These are phyloP conservation scores for Dactylorhiza incarnata DNA, from an alignment of 106 monocot species.

Conservation along the genomic window DNA sequence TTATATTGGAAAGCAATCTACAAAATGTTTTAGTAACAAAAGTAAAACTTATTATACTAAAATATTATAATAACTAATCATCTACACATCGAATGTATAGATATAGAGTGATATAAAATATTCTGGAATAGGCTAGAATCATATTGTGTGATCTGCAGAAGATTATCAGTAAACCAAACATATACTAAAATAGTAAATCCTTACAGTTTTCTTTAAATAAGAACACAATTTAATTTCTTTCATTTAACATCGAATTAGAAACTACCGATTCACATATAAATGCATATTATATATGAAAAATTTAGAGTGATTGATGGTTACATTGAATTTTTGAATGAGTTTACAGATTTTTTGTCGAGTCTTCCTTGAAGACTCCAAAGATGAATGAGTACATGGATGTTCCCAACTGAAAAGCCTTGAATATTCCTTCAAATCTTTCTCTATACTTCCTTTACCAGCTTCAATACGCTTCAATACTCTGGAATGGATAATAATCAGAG, in stretches of 20 bases:
- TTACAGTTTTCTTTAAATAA: neutral
- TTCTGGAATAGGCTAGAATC: neutral
- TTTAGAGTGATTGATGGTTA: slow-evolving; percentile 14
- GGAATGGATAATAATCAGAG: neutral
- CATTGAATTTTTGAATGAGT: slow-evolving; percentile 73
- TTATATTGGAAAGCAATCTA: neutral
- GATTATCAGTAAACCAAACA: too few species aligned
- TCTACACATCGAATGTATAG: too few species aligned
- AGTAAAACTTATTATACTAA: too few species aligned
- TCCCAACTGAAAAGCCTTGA: slow-evolving; percentile 73
- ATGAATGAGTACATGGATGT: slow-evolving; percentile 19
- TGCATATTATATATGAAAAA: neutral
- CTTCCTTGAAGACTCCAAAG: slow-evolving; percentile 57
- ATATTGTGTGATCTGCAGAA: too few species aligned
- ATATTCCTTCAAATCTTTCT: slow-evolving; percentile 61
- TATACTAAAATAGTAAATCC: too few species aligned
- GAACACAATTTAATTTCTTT: neutral
- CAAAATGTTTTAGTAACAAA: neutral
- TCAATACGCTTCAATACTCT: slow-evolving; percentile 67
- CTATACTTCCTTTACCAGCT: slow-evolving; percentile 34
- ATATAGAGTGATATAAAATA: neutral
- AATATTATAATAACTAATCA: too few species aligned
- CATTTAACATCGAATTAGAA: neutral
- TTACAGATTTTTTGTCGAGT: slow-evolving; percentile 66
- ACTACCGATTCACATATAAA: neutral